Evolutionary conservation across 208 protist species (phyloP).

Genomic region (Crithidia acanthocephali): DNA sequence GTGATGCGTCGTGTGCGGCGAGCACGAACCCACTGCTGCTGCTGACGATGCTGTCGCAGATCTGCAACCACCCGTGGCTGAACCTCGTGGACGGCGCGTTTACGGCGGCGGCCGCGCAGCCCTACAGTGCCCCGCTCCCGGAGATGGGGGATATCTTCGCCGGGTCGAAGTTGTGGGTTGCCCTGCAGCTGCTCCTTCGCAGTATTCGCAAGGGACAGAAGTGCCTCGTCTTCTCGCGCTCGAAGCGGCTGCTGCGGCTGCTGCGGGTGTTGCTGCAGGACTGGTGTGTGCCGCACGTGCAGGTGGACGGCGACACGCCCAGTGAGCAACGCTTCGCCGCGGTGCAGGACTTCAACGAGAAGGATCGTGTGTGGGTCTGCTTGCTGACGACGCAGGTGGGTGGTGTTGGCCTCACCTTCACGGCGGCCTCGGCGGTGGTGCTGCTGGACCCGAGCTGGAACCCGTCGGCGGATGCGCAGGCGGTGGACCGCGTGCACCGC

Average conservation of each 20-base stretch:
- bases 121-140: conserved; percentile 32
- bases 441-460: conserved; percentile 98
- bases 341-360: conserved; percentile 91
- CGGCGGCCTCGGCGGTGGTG: conserved; percentile 95
- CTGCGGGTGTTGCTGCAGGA: conserved; percentile 47
- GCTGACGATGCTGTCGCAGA: conserved; percentile 65
- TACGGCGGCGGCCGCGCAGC: conserved; percentile 36
- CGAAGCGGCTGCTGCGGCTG: conserved; percentile 70
- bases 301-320: conserved; percentile 72
- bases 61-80: conserved; percentile 86
- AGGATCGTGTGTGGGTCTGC: conserved; percentile 76
- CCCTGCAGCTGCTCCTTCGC: conserved; percentile 51
- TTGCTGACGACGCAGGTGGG: conserved; percentile 97
- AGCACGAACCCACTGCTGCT: conserved; percentile 57
- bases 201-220: conserved; percentile 56
- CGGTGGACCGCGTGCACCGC: conserved; percentile 96
- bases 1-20: not conserved
- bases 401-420: conserved; percentile 97
- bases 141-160: conserved; percentile 67
- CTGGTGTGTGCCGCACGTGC: conserved; percentile 45
- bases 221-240: conserved; percentile 80
- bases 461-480: conserved; percentile 96
- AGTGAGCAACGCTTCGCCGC: conserved; percentile 44
- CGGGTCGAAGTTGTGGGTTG: conserved; percentile 66
- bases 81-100: conserved; percentile 61